These are phyloP conservation scores for Lachnellula willkommii DNA, from an alignment of 2,329 filamentous ascomycete species.

Conservation along the genomic window DNA sequence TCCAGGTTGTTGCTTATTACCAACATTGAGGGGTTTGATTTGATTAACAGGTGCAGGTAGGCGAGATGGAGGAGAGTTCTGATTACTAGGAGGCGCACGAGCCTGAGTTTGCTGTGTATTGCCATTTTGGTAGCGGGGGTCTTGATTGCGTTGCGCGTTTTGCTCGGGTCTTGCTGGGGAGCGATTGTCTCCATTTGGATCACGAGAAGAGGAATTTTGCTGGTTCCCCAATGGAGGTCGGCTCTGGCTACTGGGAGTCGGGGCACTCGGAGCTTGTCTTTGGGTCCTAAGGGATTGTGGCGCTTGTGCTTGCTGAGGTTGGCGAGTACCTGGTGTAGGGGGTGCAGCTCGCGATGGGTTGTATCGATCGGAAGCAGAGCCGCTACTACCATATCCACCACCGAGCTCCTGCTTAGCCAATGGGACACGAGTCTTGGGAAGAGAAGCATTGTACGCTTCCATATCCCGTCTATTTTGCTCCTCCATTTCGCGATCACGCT, in stretches of 20 bases:
- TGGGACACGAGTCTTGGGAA: conserved; percentile 75
- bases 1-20: conserved; percentile 52
- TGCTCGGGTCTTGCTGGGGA: conserved; percentile 43
- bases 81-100: conserved; percentile 44
- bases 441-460: conserved; percentile 82
- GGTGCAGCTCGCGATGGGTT: conserved; percentile 83
- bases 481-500: conserved; percentile 50
- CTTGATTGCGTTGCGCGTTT: conserved; percentile 24
- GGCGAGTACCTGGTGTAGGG: conserved; percentile 57
- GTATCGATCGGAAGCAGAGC: conserved; percentile 55
- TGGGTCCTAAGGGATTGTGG: conserved; percentile 59
- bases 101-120: conserved; percentile 23
- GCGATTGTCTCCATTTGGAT: conserved; percentile 24
- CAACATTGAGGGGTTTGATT: conserved; percentile 76
- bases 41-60: conserved; percentile 47
- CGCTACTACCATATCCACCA: conserved; percentile 41
- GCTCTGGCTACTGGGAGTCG: conserved; percentile 38
- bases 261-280: conserved; percentile 74
- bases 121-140: conserved; percentile 38
- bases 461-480: conserved; percentile 69
- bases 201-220: conserved; percentile 42
- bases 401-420: conserved; percentile 88
- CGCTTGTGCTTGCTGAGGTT: conserved; percentile 51
- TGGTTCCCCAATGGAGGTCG: conserved; percentile 48
- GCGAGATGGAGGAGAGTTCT: conserved; percentile 42